Base-by-base conservation (phyloP, 2,329 filamentous ascomycete species). In the Delphinella strobiligena region DNA sequence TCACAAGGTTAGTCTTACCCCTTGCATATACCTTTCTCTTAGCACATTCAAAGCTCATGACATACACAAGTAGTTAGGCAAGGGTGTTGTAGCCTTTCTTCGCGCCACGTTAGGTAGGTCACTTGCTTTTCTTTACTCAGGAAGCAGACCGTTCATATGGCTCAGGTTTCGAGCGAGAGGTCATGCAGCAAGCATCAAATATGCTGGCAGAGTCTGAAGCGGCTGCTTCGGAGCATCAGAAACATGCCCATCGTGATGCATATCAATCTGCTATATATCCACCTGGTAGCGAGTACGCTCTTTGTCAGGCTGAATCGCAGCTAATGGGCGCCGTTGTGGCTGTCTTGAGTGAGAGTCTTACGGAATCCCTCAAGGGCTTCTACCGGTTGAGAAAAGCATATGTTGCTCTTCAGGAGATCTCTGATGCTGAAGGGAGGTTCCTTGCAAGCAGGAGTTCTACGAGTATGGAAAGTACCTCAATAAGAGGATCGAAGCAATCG, bases 351-450 rank as follows among this genome's bases (percentile, higher is more conserved):
- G 91, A 96, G 64, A 94, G 84, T 55, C 63, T 96, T 51, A 89
- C 88, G 0, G 91, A 96, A 58, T 86, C 79, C 12, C 75, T 96
- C 58, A 86, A 81, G 61, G 86, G 86, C 4, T 96, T 96, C 54
- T 93, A 93, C 56, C 93, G 91, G 61, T 62, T 96, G 50, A 73
- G 89, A 45, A 93, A 93, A 57, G 89, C 89, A 0, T 96, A 83
- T 53, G 66, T 86, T 30, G 81, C 86, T 0, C 67, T 98, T 3
- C 82, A 94, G 52, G 71, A 71, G 8, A 83, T 98, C 40, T 71
- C 88, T 54, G 73, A 82, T 44, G 74, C 80, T 24, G 88, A 94
- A 61, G 72, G 72, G 17, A 75, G 71, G 45, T 77, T 71, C 45
- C 52, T 75, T 41, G 55, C 51, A 11, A 47, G 54, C 43, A 56